Base-by-base conservation (phyloP, 768 basidiomycete species). In the Clathrus columnatus region DNA sequence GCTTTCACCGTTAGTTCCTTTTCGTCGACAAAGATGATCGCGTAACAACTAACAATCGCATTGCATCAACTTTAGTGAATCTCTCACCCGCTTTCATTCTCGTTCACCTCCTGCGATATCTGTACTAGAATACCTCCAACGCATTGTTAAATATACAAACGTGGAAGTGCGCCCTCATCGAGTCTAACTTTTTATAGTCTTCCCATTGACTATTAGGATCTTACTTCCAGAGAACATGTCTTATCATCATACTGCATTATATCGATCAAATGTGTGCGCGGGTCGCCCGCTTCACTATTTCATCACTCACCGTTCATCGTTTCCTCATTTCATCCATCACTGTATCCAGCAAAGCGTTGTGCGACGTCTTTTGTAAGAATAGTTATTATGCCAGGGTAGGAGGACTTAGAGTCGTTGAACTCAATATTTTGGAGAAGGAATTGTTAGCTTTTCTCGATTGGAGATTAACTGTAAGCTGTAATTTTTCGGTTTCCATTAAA, bases 361-460 rank as follows among this genome's bases (percentile, higher is more conserved):
- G 90, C 70, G 96, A 99, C 72, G 81, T 84, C 18, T 98, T 98
- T 69, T 95, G 90, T 72, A 91, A 90, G 48, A 98, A 98, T 69
- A 82, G 79, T 55, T 82, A 94, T 65, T 98, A 98, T 72, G 91
- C 96, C 61, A 88, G 86, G 70, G 94, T 99, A 28, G 96, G 96
- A 63, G 96, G 96, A 54, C 91, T 97, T 67, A 83, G 87, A 60
- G 77, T 92, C 48, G 76, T 79, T 57, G 95, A 99, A 72, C 82
- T 98, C 69, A 95, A 97, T 73, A 75, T 89, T 63, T 81, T 99
- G 59, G 96, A 99, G 73, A 78, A 90, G 68, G 95, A 97, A 69
- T 93, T 99, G 68, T 80, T 97, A 50, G 76, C 76, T 55, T 84
- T 84, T 66, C 92, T 96, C 56, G 91, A 96, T 65, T 99, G 96